A percentile compares a stretch with the other conserved stretches of the same genome.
Evolutionary conservation across 345 rosid genomes (phyloP).

Genomic region (Moringa oleifera): DNA sequence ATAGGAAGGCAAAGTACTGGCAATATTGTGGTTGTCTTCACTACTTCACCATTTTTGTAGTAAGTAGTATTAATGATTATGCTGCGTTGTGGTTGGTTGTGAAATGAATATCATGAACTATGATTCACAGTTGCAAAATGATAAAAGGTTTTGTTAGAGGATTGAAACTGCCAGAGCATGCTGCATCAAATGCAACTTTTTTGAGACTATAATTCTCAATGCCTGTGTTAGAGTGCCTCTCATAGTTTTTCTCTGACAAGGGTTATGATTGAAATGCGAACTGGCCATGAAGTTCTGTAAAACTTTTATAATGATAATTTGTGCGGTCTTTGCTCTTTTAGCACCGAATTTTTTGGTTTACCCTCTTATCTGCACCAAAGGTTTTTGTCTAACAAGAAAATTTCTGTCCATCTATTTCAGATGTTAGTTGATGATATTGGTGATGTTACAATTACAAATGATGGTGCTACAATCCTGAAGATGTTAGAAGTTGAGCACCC

Average conservation of each 20-base stretch:
- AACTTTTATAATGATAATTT: not conserved
- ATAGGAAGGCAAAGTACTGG: not conserved
- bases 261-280: not conserved
- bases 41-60: not conserved
- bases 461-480: slow-evolving; percentile 91
- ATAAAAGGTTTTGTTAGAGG: not conserved
- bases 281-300: not conserved
- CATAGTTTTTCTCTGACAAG: not conserved
- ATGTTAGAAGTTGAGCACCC: slow-evolving; percentile 98
- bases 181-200: no score
- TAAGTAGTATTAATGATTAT: not conserved
- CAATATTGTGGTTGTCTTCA: no score
- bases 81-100: not conserved
- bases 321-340: not conserved
- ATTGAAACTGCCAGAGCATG: no score
- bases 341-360: not conserved
- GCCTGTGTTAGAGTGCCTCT: not conserved
- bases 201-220: no score
- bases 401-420: slow-evolving; percentile 28
- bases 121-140: not conserved
- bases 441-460: slow-evolving; percentile 91
- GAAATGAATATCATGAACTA: no score
- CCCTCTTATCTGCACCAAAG: not conserved
- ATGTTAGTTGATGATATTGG: slow-evolving; percentile 98
- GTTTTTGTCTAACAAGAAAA: not conserved